Evolutionary conservation across 768 basidiomycete species (phyloP).

Genomic region (Infundibulicybe gibba): DNA sequence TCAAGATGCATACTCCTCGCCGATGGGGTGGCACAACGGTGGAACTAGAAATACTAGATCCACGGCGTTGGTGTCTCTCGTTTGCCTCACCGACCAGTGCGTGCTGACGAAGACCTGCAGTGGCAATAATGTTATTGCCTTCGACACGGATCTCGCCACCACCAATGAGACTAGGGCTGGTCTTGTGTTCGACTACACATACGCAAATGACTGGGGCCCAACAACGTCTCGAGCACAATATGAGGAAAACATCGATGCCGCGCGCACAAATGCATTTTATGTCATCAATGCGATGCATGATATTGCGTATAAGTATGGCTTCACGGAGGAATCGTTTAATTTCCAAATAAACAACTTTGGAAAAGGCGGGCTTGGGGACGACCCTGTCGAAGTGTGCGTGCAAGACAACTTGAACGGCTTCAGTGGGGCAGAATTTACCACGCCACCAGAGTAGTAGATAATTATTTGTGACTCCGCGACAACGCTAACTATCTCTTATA

Average conservation of each 20-base stretch:
- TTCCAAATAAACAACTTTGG: conserved; percentile 63
- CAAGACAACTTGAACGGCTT: conserved; percentile 46
- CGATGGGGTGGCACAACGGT: conserved; percentile 49
- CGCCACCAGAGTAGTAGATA: conserved; percentile 36
- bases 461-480: background rate
- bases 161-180: conserved; percentile 28
- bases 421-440: conserved; percentile 42
- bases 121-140: conserved; percentile 24
- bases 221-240: no score
- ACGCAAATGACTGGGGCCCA: conserved; percentile 12
- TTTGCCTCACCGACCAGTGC: background rate
- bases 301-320: conserved; percentile 36
- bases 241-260: conserved; percentile 36
- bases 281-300: conserved; percentile 50
- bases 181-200: conserved; percentile 30
- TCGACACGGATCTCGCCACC: conserved; percentile 17
- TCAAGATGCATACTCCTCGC: conserved; percentile 49
- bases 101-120: conserved; percentile 1
- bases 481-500: background rate
- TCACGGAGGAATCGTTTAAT: conserved; percentile 46
- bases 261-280: conserved; percentile 44
- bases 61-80: background rate
- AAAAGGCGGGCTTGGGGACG: conserved; percentile 46
- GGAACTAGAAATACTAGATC: conserved; percentile 11
- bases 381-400: conserved; percentile 49